Conservation (phyloP, 805 yeast genomes). For the Blastobotrys muscicola region DNA sequence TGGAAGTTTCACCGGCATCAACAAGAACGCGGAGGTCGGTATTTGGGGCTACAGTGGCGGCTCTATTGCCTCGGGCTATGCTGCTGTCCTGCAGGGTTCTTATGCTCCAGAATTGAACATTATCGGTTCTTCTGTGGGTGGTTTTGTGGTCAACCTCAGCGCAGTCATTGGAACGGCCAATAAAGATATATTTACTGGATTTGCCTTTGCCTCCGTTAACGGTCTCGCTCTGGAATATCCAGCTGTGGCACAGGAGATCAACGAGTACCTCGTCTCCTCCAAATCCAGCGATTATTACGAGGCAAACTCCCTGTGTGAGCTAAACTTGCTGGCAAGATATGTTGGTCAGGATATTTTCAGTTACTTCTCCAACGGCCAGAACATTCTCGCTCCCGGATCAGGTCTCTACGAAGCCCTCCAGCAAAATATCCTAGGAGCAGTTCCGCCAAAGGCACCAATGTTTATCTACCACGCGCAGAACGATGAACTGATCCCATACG, state of each 20-base stretch:
- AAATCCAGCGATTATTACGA: slow-evolving; percentile 1
- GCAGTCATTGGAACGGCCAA: slow-evolving; percentile 12
- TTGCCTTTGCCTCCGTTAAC: slow-evolving; percentile 18
- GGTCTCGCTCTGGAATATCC: slow-evolving; percentile 24
- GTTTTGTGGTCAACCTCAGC: slow-evolving; percentile 17
- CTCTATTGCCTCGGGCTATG: slow-evolving; percentile 61
- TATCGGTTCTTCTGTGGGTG: slow-evolving; percentile 23
- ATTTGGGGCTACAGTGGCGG: slow-evolving; percentile 75
- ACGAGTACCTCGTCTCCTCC: slow-evolving; percentile 3
- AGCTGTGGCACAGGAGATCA: slow-evolving; percentile 10
- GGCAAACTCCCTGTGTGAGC: slow-evolving; percentile 12
- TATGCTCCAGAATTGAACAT: slow-evolving; percentile 22
- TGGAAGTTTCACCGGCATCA: slow-evolving; percentile 27
- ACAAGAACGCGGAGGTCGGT: slow-evolving; percentile 39
- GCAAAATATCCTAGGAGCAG: slow-evolving; percentile 15
- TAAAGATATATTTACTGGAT: slow-evolving; percentile 18
- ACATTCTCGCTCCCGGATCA: slow-evolving; percentile 9
- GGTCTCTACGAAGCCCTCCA: slow-evolving; percentile 11
- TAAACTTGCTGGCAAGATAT: not conserved
- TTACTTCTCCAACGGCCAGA: slow-evolving; percentile 15
- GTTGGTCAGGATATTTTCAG: slow-evolving; percentile 11
- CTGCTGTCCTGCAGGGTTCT: slow-evolving; percentile 20
- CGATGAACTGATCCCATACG: slow-evolving; percentile 14
- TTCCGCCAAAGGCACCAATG: slow-evolving; percentile 15
- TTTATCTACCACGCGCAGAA: slow-evolving; percentile 17